These are phyloP conservation scores for Tricholoma terreum DNA, from an alignment of 768 basidiomycete genomes.

Conservation along the genomic window DNA sequence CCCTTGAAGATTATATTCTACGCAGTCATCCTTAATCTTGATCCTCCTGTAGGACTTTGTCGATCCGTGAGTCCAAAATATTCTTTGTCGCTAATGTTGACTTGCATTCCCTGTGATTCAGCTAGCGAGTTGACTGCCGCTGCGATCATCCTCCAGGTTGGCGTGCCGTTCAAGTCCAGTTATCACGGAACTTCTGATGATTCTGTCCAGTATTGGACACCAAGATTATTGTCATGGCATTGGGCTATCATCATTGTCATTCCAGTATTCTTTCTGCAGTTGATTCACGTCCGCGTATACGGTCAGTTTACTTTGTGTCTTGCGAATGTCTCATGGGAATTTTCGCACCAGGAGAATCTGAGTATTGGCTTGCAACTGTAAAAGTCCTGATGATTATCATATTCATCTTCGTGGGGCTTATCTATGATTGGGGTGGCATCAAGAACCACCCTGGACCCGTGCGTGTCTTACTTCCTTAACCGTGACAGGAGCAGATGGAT, in stretches of 20 bases:
- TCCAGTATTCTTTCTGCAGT: slow-evolving; percentile 49
- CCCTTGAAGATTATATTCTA: slow-evolving; percentile 24
- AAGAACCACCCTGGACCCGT: slow-evolving; percentile 58
- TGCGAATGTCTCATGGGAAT: background rate
- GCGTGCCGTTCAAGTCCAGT: background rate
- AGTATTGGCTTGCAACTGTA: slow-evolving; percentile 62
- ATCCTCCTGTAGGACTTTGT: slow-evolving; percentile 21
- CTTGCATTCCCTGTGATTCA: slow-evolving; percentile 10
- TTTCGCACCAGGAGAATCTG: slow-evolving; percentile 46
- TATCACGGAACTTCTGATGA: background rate
- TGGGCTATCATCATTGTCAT: slow-evolving; percentile 55
- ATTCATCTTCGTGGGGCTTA: slow-evolving; percentile 61
- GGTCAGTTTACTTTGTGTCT: slow-evolving; percentile 30
- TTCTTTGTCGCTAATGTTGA: background rate
- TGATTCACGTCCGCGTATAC: slow-evolving; percentile 57
- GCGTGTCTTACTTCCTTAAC: slow-evolving; percentile 21
- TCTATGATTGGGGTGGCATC: slow-evolving; percentile 60
- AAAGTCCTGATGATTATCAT: slow-evolving; percentile 61
- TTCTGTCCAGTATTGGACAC: slow-evolving; percentile 39
- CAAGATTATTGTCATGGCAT: slow-evolving; percentile 47
- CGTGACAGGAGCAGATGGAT: background rate
- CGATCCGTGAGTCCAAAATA: slow-evolving; percentile 16
- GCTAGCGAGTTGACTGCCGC: slow-evolving; percentile 61
- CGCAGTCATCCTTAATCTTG: background rate
- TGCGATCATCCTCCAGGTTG: slow-evolving; percentile 48